Percentiles rank a stretch among this genome's conserved stretches.
phyloP scores from a whole-genome alignment of 208 protist genomes.

The Trypanosoma conorhini region DNA sequence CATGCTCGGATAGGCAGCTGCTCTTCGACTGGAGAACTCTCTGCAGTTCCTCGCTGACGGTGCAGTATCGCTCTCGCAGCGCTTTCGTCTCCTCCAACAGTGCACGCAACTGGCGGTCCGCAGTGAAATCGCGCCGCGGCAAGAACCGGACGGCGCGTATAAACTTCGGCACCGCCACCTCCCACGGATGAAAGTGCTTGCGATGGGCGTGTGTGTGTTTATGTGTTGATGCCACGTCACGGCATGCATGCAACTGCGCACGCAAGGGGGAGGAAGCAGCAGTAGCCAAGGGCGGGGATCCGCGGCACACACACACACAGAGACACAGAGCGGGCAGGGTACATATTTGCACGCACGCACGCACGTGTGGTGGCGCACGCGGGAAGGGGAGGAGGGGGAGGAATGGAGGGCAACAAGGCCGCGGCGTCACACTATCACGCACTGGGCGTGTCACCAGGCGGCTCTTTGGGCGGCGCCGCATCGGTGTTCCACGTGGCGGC shows the following conservation, averaged over 20 bases:
- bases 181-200: background rate
- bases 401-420: too few relatives aligned
- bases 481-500: constrained; percentile 33
- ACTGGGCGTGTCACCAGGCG: background rate
- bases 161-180: background rate
- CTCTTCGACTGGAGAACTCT: constrained; percentile 15
- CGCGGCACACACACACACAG: constrained; percentile 1
- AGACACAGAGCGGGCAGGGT: background rate
- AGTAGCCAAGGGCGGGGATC: constrained; percentile 3
- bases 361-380: background rate
- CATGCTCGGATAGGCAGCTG: constrained; percentile 9
- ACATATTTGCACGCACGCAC: background rate
- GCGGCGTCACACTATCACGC: background rate
- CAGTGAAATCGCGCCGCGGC: constrained; percentile 33
- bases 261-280: background rate
- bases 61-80: constrained; percentile 25
- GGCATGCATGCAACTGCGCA: background rate
- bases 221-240: too few relatives aligned
- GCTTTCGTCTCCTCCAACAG: constrained; percentile 30
- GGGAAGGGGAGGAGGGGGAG: background rate
- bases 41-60: constrained; percentile 23
- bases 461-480: background rate
- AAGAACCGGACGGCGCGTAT: constrained; percentile 29
- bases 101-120: constrained; percentile 7
- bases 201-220: background rate